These are phyloP conservation scores for Knoxdaviesia proteae DNA, from an alignment of 2,329 filamentous ascomycete species.

Conservation along the genomic window DNA sequence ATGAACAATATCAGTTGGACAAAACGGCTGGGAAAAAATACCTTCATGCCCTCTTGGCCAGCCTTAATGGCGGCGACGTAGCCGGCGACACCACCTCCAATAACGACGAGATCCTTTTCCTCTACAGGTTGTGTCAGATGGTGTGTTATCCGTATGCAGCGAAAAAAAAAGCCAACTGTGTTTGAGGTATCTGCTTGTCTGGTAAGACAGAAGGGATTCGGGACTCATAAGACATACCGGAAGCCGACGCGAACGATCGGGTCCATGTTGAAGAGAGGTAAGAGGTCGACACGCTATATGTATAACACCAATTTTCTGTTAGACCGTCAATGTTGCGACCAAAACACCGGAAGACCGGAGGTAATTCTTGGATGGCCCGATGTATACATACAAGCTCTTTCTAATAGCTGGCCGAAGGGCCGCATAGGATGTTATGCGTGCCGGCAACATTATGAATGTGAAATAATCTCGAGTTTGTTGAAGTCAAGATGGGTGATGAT, in stretches of 20 bases:
- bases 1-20: background rate
- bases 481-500: background rate
- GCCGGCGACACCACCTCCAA: conserved; percentile 92
- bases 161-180: background rate
- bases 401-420: conserved; percentile 35
- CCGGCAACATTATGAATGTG: conserved; percentile 32
- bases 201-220: too few relatives aligned
- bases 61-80: conserved; percentile 99
- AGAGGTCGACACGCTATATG: too few relatives aligned
- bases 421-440: conserved; percentile 37
- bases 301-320: too few relatives aligned
- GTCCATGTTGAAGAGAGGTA: conserved; percentile 23
- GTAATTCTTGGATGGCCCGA: background rate
- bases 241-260: conserved; percentile 36
- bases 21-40: conserved; percentile 17
- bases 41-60: conserved; percentile 91
- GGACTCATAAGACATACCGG: conserved; percentile 21
- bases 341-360: too few relatives aligned
- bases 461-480: background rate
- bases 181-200: too few relatives aligned
- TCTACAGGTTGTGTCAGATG: conserved; percentile 24
- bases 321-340: too few relatives aligned
- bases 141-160: too few relatives aligned
- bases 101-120: conserved; percentile 93
- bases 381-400: conserved; percentile 26